Evolutionary conservation across 2,329 filamentous ascomycete species (phyloP).

Genomic region (Fusarium annulatum): DNA sequence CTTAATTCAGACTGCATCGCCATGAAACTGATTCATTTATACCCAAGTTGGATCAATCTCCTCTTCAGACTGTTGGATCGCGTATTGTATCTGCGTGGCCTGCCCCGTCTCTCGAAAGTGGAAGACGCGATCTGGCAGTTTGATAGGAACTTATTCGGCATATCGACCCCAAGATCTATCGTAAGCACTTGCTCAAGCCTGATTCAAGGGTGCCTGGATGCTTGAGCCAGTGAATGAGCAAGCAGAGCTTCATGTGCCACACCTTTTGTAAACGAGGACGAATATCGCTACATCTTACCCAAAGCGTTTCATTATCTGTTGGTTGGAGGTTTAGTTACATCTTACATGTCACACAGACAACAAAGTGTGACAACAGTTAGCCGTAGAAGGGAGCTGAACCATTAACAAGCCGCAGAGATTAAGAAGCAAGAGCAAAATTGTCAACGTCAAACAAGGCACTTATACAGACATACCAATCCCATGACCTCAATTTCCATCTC

Average conservation of each 20-base stretch:
- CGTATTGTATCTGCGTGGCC: not conserved
- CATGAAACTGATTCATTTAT: not conserved
- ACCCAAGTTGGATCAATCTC: too few species aligned
- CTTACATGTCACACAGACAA: accelerated
- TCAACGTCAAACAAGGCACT: accelerated
- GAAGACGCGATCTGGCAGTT: accelerated
- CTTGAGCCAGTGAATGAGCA: not conserved
- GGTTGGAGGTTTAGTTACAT: accelerated
- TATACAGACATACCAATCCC: not conserved
- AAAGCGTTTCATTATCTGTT: accelerated
- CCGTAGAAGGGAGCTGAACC: accelerated
- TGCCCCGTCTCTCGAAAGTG: not conserved
- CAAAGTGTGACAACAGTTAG: accelerated
- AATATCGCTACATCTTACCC: too few species aligned
- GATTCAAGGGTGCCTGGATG: not conserved
- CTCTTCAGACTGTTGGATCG: too few species aligned
- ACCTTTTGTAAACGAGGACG: not conserved
- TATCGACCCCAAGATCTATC: not conserved
- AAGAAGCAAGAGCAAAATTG: too few species aligned
- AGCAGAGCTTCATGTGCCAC: not conserved
- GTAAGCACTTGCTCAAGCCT: not conserved
- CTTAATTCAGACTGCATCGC: not conserved
- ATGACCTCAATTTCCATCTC: not conserved
- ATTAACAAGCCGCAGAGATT: accelerated
- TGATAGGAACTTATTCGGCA: not conserved